These are phyloP conservation scores for Phycomyces nitens DNA, from an alignment of 192 early-diverging fungal species.

Conservation along the genomic window DNA sequence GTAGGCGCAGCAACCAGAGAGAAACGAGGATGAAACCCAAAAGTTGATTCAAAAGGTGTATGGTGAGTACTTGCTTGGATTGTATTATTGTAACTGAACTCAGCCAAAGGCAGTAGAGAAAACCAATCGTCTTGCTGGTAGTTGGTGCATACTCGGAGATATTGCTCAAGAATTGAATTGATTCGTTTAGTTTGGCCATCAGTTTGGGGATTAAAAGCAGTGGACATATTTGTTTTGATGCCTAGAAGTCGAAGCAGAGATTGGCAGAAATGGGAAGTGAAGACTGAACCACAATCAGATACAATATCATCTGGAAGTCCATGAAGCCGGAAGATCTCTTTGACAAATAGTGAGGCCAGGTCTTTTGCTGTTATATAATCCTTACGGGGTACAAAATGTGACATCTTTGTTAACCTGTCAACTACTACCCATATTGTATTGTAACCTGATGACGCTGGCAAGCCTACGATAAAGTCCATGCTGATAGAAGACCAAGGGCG, in stretches of 20 bases:
- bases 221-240: slow-evolving; percentile 31
- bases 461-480: slow-evolving; percentile 41
- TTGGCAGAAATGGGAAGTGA: slow-evolving; percentile 40
- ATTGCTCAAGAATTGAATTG: slow-evolving; percentile 21
- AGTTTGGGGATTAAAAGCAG: slow-evolving; percentile 29
- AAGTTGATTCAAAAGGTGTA: too few species aligned
- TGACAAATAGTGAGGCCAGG: slow-evolving; percentile 22
- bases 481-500: slow-evolving; percentile 38
- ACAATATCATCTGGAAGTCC: slow-evolving; percentile 43
- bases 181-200: slow-evolving; percentile 28
- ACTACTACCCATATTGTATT: slow-evolving; percentile 45
- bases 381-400: slow-evolving; percentile 14
- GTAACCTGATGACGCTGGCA: slow-evolving; percentile 18
- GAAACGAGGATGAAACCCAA: too few species aligned
- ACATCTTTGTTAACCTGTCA: slow-evolving; percentile 40
- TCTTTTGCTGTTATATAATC: slow-evolving; percentile 14
- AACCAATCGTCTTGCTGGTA: too few species aligned
- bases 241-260: slow-evolving; percentile 18
- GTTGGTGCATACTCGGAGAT: neutral
- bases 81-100: too few species aligned
- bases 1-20: too few species aligned
- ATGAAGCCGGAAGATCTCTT: slow-evolving; percentile 25
- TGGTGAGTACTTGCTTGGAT: too few species aligned
- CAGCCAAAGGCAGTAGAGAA: too few species aligned
- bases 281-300: slow-evolving; percentile 43